Evolutionary conservation across 768 basidiomycete genomes (phyloP).

Genomic region (Gyrodon lividus): DNA sequence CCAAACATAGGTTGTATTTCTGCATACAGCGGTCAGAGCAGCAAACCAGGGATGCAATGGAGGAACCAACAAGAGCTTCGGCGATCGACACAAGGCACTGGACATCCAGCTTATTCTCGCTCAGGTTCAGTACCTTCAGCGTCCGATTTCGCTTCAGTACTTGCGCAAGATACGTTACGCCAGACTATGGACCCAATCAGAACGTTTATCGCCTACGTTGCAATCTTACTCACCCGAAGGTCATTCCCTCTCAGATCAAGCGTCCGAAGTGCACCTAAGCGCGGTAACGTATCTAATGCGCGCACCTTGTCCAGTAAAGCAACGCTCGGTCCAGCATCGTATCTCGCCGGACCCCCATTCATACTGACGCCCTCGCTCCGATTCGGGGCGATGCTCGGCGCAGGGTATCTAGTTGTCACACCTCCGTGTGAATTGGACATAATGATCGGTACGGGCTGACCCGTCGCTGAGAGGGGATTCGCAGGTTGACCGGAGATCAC

Average conservation of each 20-base stretch:
- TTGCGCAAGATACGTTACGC: conserved; percentile 89
- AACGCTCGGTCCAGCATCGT: conserved; percentile 57
- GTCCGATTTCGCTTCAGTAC: conserved; percentile 96
- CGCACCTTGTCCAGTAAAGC: conserved; percentile 86
- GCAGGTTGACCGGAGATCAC: conserved; percentile 26
- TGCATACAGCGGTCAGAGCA: conserved; percentile 29
- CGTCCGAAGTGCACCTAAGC: conserved; percentile 82
- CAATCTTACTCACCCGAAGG: conserved; percentile 60
- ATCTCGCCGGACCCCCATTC: conserved; percentile 7
- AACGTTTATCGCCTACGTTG: not conserved
- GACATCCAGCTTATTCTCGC: conserved; percentile 92
- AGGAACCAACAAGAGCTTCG: conserved; percentile 74
- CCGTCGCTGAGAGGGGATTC: conserved; percentile 39
- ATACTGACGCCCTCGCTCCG: conserved; percentile 1
- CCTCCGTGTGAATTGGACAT: conserved; percentile 60
- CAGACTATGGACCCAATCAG: conserved; percentile 41
- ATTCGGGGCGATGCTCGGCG: not conserved
- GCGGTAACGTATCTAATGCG: conserved; percentile 83
- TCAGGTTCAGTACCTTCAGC: conserved; percentile 88
- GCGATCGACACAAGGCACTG: conserved; percentile 76
- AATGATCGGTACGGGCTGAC: conserved; percentile 65
- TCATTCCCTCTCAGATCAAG: conserved; percentile 93
- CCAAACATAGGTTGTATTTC: conserved; percentile 94
- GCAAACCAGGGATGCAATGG: not conserved
- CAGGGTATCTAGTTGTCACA: conserved; percentile 45